Percentiles rank a stretch among this genome's conserved stretches.
Conservation (phyloP, 1,284 basidiomycete species). For the Malassezia vespertilionis region DNA sequence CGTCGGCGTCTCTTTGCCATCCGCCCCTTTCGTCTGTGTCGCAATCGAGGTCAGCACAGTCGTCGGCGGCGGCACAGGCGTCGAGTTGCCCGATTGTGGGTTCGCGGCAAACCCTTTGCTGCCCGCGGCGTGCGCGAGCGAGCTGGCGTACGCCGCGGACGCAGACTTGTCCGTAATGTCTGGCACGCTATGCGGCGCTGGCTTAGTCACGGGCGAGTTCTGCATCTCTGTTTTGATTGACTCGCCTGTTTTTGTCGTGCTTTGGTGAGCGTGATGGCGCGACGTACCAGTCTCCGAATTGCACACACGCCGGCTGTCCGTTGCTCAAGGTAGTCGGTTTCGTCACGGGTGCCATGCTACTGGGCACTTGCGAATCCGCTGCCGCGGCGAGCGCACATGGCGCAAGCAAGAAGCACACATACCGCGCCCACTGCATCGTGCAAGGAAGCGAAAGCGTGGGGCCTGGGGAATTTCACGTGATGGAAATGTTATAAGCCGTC, state of each 20-base stretch:
- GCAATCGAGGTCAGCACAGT: not conserved
- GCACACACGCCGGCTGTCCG: constrained; percentile 13
- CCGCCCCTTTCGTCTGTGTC: no score
- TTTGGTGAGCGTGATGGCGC: not conserved
- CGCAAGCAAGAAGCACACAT: no score
- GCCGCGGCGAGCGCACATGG: not conserved
- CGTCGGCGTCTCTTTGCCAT: no score
- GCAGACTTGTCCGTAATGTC: not conserved
- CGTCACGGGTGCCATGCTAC: constrained; percentile 9
- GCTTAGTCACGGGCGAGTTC: not conserved
- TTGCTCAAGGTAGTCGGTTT: constrained; percentile 7
- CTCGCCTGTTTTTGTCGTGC: constrained; percentile 2
- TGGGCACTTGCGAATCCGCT: not conserved
- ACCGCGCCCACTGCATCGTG: no score
- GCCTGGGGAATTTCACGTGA: no score
- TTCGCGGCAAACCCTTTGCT: constrained; percentile 2
- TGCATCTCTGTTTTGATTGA: constrained; percentile 13
- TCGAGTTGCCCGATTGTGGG: not conserved
- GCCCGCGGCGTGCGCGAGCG: constrained; percentile 7
- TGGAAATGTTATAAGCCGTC: no score
- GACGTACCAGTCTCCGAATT: constrained; percentile 16
- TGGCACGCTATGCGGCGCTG: constrained; percentile 5
- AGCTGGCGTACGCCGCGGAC: constrained; percentile 2
- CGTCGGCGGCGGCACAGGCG: constrained; percentile 12
- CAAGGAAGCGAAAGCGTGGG: no score